These are phyloP conservation scores for Cornus suecica DNA, from an alignment of 148 eudicot species.

Conservation along the genomic window DNA sequence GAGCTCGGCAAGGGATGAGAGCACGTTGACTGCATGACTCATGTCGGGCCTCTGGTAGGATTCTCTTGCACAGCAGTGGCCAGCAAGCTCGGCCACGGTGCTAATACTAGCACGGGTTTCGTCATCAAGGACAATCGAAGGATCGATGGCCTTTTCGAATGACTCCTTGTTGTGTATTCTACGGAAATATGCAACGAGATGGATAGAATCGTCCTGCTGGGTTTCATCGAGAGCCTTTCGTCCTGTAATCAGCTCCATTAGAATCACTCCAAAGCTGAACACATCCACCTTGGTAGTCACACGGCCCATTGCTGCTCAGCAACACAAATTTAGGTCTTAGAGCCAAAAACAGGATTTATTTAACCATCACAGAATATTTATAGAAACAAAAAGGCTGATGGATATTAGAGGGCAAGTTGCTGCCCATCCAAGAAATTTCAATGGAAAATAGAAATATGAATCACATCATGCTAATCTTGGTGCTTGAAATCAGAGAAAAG, in stretches of 20 bases:
- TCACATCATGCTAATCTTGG: no score
- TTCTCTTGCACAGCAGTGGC: constrained; percentile 44
- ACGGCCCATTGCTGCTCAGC: constrained; percentile 33
- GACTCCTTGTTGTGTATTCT: constrained; percentile 30
- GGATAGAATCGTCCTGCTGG: constrained; percentile 36
- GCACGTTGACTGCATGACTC: constrained; percentile 39
- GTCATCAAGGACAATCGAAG: constrained; percentile 21
- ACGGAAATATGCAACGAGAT: constrained; percentile 39
- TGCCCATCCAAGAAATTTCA: no score
- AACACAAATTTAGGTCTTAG: background rate
- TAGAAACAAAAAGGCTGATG: no score
- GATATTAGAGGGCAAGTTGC: no score
- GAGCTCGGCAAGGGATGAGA: constrained; percentile 35
- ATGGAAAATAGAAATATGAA: no score
- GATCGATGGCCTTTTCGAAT: constrained; percentile 35
- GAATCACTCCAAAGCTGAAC: constrained; percentile 37
- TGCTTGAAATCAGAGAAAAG: no score
- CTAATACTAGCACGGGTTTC: constrained; percentile 25
- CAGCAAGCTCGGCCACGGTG: constrained; percentile 41
- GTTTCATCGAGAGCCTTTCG: constrained; percentile 36
- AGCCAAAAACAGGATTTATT: background rate
- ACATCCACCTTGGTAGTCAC: constrained; percentile 43
- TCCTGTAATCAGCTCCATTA: constrained; percentile 47
- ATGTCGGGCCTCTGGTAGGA: constrained; percentile 42
- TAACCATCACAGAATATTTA: no score